Percentiles rank a stretch among this genome's conserved stretches.
phyloP scores from a whole-genome alignment of 257 asterid species.

The Parsonsia alboflavescens region DNA sequence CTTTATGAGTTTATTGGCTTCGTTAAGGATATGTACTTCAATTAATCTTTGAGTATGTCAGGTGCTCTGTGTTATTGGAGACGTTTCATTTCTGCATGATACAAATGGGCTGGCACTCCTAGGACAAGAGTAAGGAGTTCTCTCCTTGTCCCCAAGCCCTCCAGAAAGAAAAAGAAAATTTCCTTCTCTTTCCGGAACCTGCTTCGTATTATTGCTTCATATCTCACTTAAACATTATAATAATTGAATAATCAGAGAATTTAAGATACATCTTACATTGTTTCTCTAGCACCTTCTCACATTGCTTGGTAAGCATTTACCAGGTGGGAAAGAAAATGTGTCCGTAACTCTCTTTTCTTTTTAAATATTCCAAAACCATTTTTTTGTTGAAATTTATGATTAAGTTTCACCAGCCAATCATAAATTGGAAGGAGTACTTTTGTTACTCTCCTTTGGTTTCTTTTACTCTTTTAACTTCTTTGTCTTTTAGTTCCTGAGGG shows the following conservation, averaged over 20 bases:
- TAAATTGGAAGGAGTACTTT: neutral
- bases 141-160: neutral
- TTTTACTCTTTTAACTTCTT: neutral
- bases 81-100: slow-evolving; percentile 90
- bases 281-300: neutral
- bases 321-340: neutral
- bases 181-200: neutral
- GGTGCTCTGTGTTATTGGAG: slow-evolving; percentile 50
- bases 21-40: neutral
- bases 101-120: slow-evolving; percentile 84
- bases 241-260: neutral
- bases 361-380: neutral
- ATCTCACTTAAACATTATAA: neutral
- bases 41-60: slow-evolving; percentile 10
- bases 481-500: neutral
- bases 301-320: neutral
- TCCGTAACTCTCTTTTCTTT: neutral
- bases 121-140: slow-evolving; percentile 48
- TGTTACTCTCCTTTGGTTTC: neutral
- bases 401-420: neutral
- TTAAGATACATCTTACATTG: neutral
- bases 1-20: neutral
- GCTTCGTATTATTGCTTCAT: neutral
- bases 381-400: neutral
- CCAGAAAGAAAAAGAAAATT: neutral